phyloP scores from a whole-genome alignment of 305 asterid genomes.

The Euphrasia arctica region DNA sequence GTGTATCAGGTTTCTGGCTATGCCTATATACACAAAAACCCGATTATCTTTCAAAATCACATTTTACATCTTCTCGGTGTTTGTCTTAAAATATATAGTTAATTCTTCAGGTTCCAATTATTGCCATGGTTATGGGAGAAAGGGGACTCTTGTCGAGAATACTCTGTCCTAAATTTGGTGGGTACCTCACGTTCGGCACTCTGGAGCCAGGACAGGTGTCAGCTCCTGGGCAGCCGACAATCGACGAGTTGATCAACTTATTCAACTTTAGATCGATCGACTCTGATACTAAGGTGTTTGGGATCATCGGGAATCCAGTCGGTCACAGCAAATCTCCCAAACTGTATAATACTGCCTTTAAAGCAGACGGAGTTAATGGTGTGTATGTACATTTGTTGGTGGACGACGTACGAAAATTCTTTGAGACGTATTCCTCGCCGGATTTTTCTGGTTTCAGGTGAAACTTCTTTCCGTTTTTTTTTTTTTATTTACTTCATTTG shows the following conservation, averaged over 20 bases:
- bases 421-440: constrained; percentile 64
- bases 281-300: constrained; percentile 76
- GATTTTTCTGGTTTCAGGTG: constrained; percentile 97
- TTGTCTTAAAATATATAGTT: constrained; percentile 24
- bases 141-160: constrained; percentile 84
- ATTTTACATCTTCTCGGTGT: constrained; percentile 20
- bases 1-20: constrained; percentile 11
- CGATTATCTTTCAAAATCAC: not conserved
- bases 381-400: constrained; percentile 74
- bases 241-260: constrained; percentile 64
- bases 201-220: constrained; percentile 79
- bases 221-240: constrained; percentile 97
- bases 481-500: not conserved
- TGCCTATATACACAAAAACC: not conserved
- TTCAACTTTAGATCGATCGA: constrained; percentile 78
- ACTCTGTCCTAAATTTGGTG: constrained; percentile 93
- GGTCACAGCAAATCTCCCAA: constrained; percentile 95
- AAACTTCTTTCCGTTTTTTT: not conserved
- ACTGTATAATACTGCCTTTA: constrained; percentile 76
- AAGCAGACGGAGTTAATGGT: constrained; percentile 67
- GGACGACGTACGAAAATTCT: constrained; percentile 65
- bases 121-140: constrained; percentile 99
- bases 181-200: constrained; percentile 92
- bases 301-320: constrained; percentile 92
- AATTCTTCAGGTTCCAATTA: constrained; percentile 69